Base-by-base conservation (phyloP, 805 yeast species). In the Barnettozyma californica region DNA sequence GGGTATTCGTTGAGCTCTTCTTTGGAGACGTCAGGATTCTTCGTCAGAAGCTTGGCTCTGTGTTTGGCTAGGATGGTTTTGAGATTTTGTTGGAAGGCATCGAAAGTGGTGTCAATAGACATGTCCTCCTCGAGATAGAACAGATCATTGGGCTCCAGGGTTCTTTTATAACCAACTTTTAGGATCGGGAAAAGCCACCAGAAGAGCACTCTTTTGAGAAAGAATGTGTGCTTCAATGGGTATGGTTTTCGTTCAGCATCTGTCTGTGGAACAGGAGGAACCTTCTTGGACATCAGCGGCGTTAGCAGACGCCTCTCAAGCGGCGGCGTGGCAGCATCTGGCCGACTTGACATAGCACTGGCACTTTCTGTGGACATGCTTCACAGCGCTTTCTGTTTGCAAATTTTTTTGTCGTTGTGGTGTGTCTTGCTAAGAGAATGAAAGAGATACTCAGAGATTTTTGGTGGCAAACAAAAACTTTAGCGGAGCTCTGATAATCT, bases 151-250 rank as follows among this genome's bases (percentile, higher is more conserved):
- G 84, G 80, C 39, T 76, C 77, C 41, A 87, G 65, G 0, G 91
- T 84, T 59, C 94, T 72, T 62, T 80, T 83, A 63, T 86, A 86
- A 7, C 95, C 94, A 8, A 77, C 76, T 14, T 65, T 67, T 70
- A 87, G 65, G 37, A 86, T 56, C 0, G 90, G 90, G 23, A 66
- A 57, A 41, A 86, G 64, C 91, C 92, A 87, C 79, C 83, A 74
- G 61, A 84, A 80, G 56, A 81, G 76, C 0, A 71, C 42, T 54
- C 66, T 66, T 13, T 74, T 70, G 10, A 80, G 46, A 14, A 69
- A 44, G 44, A 74, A 74, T 5, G 74, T 67, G 11, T 59, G 53
- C 26, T 56, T 50, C 45, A 62, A 67, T 0, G 85, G 86, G 58
- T 68, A 80, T 5, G 55, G 59, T 13, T 48, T 59, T 47, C 87